phyloP scores from a whole-genome alignment of 2,329 filamentous ascomycete genomes.

The Fusarium sp. region DNA sequence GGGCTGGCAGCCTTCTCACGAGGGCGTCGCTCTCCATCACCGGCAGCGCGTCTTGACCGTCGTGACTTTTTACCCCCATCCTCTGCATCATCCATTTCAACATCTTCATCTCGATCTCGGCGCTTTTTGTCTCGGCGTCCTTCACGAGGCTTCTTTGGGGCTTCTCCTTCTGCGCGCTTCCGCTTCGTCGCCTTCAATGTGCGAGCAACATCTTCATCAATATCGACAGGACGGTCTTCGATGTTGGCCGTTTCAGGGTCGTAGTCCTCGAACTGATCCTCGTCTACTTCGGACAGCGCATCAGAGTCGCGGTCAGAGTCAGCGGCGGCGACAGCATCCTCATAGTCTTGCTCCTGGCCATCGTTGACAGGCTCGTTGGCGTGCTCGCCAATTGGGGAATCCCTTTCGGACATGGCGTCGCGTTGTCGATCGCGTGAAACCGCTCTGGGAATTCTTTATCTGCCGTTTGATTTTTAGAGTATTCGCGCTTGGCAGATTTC shows the following conservation, averaged over 20 bases:
- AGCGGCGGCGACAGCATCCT: slow-evolving; percentile 51
- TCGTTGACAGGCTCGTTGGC: slow-evolving; percentile 56
- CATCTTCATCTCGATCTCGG: slow-evolving; percentile 64
- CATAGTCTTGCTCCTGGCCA: slow-evolving; percentile 57
- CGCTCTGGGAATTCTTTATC: neutral
- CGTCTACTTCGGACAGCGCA: slow-evolving; percentile 76
- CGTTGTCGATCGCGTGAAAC: slow-evolving; percentile 27
- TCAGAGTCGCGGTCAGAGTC: slow-evolving; percentile 70
- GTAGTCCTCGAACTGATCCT: slow-evolving; percentile 78
- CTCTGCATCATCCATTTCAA: slow-evolving; percentile 61
- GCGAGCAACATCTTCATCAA: slow-evolving; percentile 74
- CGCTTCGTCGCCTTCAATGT: slow-evolving; percentile 75
- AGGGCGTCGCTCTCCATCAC: slow-evolving; percentile 62
- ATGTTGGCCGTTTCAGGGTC: slow-evolving; percentile 74
- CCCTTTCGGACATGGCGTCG: slow-evolving; percentile 61
- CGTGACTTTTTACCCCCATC: slow-evolving; percentile 60
- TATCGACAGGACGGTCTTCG: slow-evolving; percentile 74
- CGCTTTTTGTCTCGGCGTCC: slow-evolving; percentile 77
- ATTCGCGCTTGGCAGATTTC: neutral
- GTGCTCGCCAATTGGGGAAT: slow-evolving; percentile 58
- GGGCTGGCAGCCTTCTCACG: slow-evolving; percentile 60
- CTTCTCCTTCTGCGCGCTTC: slow-evolving; percentile 73
- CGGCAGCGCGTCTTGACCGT: slow-evolving; percentile 62
- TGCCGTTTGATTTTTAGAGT: neutral
- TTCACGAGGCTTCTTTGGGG: slow-evolving; percentile 79